phyloP scores from a whole-genome alignment of 768 basidiomycete species.

The Calocera cornea region DNA sequence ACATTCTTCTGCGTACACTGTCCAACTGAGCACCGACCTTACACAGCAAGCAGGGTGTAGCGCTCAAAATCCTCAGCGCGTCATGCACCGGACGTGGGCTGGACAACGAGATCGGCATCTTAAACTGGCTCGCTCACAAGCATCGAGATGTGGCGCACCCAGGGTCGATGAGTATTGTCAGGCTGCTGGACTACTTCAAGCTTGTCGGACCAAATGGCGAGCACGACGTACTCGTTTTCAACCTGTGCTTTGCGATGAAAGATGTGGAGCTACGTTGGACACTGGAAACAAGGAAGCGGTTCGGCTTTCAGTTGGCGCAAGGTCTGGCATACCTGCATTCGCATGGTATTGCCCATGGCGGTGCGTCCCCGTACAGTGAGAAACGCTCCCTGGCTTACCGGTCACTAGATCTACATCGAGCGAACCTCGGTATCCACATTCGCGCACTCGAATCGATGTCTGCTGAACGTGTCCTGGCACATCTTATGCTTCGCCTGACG shows the following conservation, averaged over 20 bases:
- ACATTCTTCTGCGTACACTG: neutral
- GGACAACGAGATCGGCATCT: neutral
- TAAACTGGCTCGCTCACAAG: neutral
- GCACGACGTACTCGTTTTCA: neutral
- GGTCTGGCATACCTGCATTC: neutral
- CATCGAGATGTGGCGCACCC: neutral
- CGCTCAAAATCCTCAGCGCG: neutral
- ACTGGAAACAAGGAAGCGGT: neutral
- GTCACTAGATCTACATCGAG: neutral
- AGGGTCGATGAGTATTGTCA: neutral
- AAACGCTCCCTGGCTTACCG: neutral
- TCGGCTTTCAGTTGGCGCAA: neutral
- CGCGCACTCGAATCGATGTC: neutral
- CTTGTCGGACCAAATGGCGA: neutral
- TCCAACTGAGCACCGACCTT: neutral
- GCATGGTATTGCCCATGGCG: neutral
- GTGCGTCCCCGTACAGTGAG: too few species aligned
- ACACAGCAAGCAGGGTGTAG: neutral
- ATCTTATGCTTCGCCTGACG: neutral
- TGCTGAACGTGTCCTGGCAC: neutral
- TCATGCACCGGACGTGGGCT: neutral
- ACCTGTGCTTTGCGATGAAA: neutral
- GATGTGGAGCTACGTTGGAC: neutral
- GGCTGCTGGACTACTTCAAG: neutral
- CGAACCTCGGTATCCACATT: neutral